These are phyloP conservation scores for Lactifluus echinatus DNA, from an alignment of 768 basidiomycete genomes.

Conservation along the genomic window DNA sequence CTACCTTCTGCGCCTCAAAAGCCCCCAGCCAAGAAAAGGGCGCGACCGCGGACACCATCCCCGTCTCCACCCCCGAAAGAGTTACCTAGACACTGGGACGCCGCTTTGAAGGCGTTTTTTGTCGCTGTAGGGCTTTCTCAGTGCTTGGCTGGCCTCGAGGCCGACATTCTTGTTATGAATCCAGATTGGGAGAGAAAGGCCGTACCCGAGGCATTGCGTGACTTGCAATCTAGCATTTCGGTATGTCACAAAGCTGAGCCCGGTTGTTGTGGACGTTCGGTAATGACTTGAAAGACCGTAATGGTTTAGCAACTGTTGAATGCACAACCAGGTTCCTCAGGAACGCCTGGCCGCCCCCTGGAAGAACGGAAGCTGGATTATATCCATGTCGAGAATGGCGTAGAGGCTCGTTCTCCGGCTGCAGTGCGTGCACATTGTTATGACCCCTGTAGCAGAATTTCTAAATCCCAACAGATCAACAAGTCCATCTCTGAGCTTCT, in stretches of 20 bases:
- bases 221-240: slow-evolving; percentile 19
- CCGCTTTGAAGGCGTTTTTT: slow-evolving; percentile 18
- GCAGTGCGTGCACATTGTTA: slow-evolving; percentile 38
- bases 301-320: slow-evolving; percentile 11
- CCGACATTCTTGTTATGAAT: slow-evolving; percentile 27
- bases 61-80: slow-evolving; percentile 18
- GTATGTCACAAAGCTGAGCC: slow-evolving; percentile 16
- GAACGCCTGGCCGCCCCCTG: slow-evolving; percentile 29
- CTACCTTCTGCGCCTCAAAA: neutral
- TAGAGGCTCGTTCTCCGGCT: slow-evolving; percentile 43
- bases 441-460: neutral
- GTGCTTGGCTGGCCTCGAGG: slow-evolving; percentile 23
- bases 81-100: slow-evolving; percentile 21
- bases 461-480: slow-evolving; percentile 36
- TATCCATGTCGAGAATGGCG: slow-evolving; percentile 40
- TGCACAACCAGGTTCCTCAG: slow-evolving; percentile 26
- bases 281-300: slow-evolving; percentile 11
- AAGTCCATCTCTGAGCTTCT: slow-evolving; percentile 67
- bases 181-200: slow-evolving; percentile 22
- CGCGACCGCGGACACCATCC: slow-evolving; percentile 5
- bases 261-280: slow-evolving; percentile 1
- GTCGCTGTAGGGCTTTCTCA: slow-evolving; percentile 23
- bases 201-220: slow-evolving; percentile 21
- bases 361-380: slow-evolving; percentile 68
- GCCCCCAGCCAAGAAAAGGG: slow-evolving; percentile 2